Percentiles rank a stretch among this genome's conserved stretches.
phyloP scores from a whole-genome alignment of 805 yeast species.

The Clavispora vitiphila region DNA sequence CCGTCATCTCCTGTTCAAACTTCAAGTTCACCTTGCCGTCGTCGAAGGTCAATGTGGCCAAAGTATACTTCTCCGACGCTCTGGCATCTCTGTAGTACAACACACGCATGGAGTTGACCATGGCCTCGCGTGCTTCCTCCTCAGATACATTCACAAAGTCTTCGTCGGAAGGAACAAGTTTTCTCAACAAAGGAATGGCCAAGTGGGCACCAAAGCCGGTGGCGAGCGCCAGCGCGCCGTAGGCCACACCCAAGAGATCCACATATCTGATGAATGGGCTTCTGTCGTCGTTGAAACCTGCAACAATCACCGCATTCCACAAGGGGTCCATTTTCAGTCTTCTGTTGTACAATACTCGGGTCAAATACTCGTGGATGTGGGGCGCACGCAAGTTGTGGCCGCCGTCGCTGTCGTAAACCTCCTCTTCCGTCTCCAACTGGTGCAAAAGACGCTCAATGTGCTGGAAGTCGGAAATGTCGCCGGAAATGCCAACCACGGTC shows the following conservation, averaged over 20 bases:
- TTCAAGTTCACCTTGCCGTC: constrained; percentile 47
- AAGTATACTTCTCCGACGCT: constrained; percentile 76
- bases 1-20: constrained; percentile 60
- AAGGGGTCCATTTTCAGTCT: constrained; percentile 92
- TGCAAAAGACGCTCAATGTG: constrained; percentile 69
- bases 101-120: constrained; percentile 87
- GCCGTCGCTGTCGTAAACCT: constrained; percentile 71
- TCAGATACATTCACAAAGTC: constrained; percentile 68
- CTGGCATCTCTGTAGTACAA: constrained; percentile 95
- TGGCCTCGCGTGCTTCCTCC: constrained; percentile 70
- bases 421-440: constrained; percentile 67
- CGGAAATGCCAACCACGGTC: constrained; percentile 89
- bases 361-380: constrained; percentile 81
- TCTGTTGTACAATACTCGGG: constrained; percentile 78
- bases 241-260: constrained; percentile 88
- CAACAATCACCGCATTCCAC: constrained; percentile 92
- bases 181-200: constrained; percentile 88
- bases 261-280: constrained; percentile 77
- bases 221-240: constrained; percentile 81
- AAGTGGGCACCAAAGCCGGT: constrained; percentile 96
- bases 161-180: constrained; percentile 71
- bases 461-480: constrained; percentile 93
- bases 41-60: constrained; percentile 60
- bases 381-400: constrained; percentile 66
- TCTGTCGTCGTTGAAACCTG: constrained; percentile 69